Conservation (phyloP, 257 asterid genomes). For the Mitragyna speciosa region DNA sequence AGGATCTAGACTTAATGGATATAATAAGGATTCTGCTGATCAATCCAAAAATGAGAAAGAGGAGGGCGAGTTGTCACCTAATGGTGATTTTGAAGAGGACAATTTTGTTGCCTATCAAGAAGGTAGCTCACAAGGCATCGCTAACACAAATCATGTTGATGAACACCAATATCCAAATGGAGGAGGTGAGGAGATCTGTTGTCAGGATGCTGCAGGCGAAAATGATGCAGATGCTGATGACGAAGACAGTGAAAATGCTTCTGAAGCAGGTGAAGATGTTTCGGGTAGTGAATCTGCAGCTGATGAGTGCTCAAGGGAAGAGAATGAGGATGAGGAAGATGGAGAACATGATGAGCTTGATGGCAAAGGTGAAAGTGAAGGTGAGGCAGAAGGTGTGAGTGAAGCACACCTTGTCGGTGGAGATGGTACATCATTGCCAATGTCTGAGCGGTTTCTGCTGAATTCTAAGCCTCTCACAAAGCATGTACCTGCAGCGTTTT, state of each 20-base stretch:
- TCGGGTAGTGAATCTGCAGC: constrained; percentile 95
- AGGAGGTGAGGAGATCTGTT: constrained; percentile 41
- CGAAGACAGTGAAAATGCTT: constrained; percentile 79
- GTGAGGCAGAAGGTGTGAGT: constrained; percentile 77
- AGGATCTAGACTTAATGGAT: constrained; percentile 46
- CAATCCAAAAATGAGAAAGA: constrained; percentile 84
- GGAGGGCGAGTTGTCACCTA: constrained; percentile 89
- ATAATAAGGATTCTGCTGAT: constrained; percentile 48
- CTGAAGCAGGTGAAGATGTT: constrained; percentile 82
- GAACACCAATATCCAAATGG: constrained; percentile 51
- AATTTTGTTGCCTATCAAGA: constrained; percentile 63
- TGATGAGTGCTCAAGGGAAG: constrained; percentile 82
- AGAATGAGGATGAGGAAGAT: constrained; percentile 79
- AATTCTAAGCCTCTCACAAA: constrained; percentile 78
- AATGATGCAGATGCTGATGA: constrained; percentile 82
- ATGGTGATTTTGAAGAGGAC: constrained; percentile 75
- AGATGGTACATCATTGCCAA: constrained; percentile 54
- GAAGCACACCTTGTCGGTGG: constrained; percentile 67
- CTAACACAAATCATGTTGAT: constrained; percentile 38
- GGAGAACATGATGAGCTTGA: constrained; percentile 72
- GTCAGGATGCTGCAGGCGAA: constrained; percentile 67
- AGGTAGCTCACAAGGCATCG: constrained; percentile 41
- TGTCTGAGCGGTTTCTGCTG: constrained; percentile 58
- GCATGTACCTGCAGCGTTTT: constrained; percentile 46
- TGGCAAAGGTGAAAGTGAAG: constrained; percentile 93